Conservation (phyloP, 306 rosid species). For the Myrica gale region DNA sequence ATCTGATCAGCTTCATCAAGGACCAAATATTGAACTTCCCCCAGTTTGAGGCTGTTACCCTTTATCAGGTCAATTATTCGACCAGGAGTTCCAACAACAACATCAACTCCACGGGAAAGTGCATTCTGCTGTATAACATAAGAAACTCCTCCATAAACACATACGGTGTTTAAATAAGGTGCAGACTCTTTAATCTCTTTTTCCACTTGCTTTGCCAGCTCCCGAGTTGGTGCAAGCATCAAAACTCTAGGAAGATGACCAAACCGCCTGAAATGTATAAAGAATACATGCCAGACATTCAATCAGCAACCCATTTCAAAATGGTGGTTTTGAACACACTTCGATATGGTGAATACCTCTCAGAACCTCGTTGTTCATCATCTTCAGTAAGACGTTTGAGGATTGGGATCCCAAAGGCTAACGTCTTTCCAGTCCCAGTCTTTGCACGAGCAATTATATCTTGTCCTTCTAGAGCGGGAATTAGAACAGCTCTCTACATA, state of each 20-base stretch:
- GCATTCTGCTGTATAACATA: conserved; percentile 78
- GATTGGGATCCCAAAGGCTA: conserved; percentile 92
- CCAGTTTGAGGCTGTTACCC: conserved; percentile 75
- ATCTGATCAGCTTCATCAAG: conserved; percentile 99
- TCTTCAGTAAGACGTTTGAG: conserved; percentile 63
- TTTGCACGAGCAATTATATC: conserved; percentile 96
- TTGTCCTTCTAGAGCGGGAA: conserved; percentile 88
- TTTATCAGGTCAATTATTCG: conserved; percentile 86
- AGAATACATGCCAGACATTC: conserved; percentile 9
- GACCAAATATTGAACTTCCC: conserved; percentile 78
- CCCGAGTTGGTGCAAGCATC: conserved; percentile 97
- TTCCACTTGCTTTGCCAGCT: conserved; percentile 94
- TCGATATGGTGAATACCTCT: conserved; percentile 44
- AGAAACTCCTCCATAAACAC: conserved; percentile 96
- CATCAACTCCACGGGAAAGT: conserved; percentile 94
- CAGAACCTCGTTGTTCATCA: conserved; percentile 46
- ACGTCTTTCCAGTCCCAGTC: conserved; percentile 96
- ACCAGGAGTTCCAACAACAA: conserved; percentile 98
- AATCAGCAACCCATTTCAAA: conserved; percentile 11
- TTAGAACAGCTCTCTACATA: conserved; percentile 82
- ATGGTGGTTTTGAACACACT: not conserved
- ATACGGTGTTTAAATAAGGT: conserved; percentile 78
- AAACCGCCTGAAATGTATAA: conserved; percentile 51
- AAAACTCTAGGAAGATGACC: conserved; percentile 74
- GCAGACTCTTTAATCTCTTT: conserved; percentile 97